Conservation (phyloP, 192 early-diverging fungal genomes). For the Thamnidium elegans region DNA sequence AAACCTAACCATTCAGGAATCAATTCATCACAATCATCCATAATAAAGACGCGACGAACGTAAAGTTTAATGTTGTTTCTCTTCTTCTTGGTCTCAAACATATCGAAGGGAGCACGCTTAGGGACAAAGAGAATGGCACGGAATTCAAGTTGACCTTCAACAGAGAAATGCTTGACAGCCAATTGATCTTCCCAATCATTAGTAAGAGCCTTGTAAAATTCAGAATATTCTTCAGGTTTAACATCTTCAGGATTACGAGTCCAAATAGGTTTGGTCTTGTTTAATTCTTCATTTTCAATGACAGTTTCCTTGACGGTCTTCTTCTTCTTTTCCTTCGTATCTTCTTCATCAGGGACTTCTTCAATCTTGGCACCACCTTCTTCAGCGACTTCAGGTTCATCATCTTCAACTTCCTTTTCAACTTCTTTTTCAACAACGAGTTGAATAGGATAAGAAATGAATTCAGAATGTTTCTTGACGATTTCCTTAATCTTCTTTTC, state of each 20-base stretch:
- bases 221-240: slow-evolving; percentile 89
- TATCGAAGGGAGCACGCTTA: slow-evolving; percentile 91
- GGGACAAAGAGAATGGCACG: slow-evolving; percentile 96
- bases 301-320: slow-evolving; percentile 69
- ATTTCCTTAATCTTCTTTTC: slow-evolving; percentile 98
- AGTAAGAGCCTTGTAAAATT: slow-evolving; percentile 97
- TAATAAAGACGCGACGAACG: slow-evolving; percentile 99
- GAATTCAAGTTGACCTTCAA: slow-evolving; percentile 99
- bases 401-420: slow-evolving; percentile 94
- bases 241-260: slow-evolving; percentile 97
- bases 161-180: slow-evolving; percentile 97
- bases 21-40: slow-evolving; percentile 98
- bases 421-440: slow-evolving; percentile 95
- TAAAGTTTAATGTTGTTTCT: slow-evolving; percentile 99
- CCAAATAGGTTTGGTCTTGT: slow-evolving; percentile 99
- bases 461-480: slow-evolving; percentile 99
- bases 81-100: slow-evolving; percentile 98
- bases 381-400: slow-evolving; percentile 70
- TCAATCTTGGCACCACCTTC: slow-evolving; percentile 74
- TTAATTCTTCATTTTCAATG: slow-evolving; percentile 88
- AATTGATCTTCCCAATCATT: slow-evolving; percentile 99
- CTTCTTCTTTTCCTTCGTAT: slow-evolving; percentile 69
- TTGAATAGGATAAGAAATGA: slow-evolving; percentile 98
- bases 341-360: slow-evolving; percentile 79
- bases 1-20: slow-evolving; percentile 99